Conservation (phyloP, 2,329 filamentous ascomycete genomes). For the Periconia sp. region DNA sequence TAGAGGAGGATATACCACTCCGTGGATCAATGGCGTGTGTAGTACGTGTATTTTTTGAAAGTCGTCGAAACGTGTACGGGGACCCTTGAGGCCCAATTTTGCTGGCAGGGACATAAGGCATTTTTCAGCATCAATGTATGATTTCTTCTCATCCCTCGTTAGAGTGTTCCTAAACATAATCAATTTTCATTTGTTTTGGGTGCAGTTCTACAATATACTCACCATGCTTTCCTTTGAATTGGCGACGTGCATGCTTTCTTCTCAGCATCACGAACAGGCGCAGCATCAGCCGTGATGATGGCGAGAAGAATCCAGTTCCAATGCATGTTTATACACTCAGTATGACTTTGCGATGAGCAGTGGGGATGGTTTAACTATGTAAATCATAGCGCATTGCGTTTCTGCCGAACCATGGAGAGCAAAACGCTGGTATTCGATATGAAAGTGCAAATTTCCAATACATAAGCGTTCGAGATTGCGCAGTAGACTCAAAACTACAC, state of each 20-base stretch:
- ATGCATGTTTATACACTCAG: neutral
- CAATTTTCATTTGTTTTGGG: neutral
- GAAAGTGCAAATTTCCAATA: neutral
- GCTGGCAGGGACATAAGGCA: constrained; percentile 5
- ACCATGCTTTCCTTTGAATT: constrained; percentile 4
- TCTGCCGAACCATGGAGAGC: neutral
- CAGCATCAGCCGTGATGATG: neutral
- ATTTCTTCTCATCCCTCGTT: constrained; percentile 2
- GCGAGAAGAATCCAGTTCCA: neutral
- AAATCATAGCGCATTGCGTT: neutral
- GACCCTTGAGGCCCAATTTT: neutral
- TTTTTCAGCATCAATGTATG: constrained; percentile 7
- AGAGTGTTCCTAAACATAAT: constrained; percentile 1
- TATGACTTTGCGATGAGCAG: neutral
- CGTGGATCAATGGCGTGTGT: neutral
- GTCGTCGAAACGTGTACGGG: constrained; percentile 2
- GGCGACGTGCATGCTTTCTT: neutral
- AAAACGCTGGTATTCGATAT: neutral
- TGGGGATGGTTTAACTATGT: neutral
- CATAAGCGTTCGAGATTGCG: neutral
- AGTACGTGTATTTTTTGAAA: constrained; percentile 1
- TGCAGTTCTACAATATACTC: neutral
- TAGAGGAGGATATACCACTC: neutral
- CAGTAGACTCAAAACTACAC: neutral
- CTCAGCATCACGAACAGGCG: neutral